A percentile compares a stretch with the other conserved stretches of the same genome.
phyloP scores from a whole-genome alignment of 257 asterid genomes.

The Solanum virginianum region DNA sequence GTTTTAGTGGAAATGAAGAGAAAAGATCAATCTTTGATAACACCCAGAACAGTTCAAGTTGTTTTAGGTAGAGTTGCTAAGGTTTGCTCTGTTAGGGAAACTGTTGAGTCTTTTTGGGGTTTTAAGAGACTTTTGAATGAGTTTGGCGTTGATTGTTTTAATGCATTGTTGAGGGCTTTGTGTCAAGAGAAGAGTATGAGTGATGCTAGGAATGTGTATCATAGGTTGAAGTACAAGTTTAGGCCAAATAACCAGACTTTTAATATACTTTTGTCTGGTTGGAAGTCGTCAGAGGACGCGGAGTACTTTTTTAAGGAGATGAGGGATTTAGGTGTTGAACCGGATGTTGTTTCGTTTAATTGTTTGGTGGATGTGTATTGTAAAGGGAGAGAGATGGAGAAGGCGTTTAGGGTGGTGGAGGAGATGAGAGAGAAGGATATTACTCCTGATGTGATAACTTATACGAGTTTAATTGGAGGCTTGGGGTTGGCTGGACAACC shows the following conservation, averaged over 20 bases:
- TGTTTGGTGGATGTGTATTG: constrained; percentile 85
- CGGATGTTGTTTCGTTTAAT: constrained; percentile 74
- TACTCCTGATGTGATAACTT: constrained; percentile 68
- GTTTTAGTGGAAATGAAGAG: constrained; percentile 50
- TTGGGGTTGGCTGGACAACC: constrained; percentile 84
- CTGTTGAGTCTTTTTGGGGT: constrained; percentile 59
- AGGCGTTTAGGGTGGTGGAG: constrained; percentile 41
- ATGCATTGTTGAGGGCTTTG: constrained; percentile 70
- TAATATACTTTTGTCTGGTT: constrained; percentile 72
- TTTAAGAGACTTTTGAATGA: constrained; percentile 44
- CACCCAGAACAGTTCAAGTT: constrained; percentile 70
- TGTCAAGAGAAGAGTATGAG: constrained; percentile 85
- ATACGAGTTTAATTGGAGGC: constrained; percentile 81
- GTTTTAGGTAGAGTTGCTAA: constrained; percentile 79
- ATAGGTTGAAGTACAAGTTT: constrained; percentile 55
- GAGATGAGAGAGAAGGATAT: constrained; percentile 66
- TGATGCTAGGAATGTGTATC: constrained; percentile 84
- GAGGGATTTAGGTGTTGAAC: constrained; percentile 60
- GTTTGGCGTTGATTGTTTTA: constrained; percentile 54
- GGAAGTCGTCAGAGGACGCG: constrained; percentile 72
- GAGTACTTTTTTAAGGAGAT: constrained; percentile 63
- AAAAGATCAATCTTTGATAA: constrained; percentile 51
- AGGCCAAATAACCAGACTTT: constrained; percentile 69
- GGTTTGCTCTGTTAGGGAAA: constrained; percentile 72
- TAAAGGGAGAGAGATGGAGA: constrained; percentile 62